Evolutionary conservation across 2,329 filamentous ascomycete genomes (phyloP).

Genomic region (Fusarium camptoceras): DNA sequence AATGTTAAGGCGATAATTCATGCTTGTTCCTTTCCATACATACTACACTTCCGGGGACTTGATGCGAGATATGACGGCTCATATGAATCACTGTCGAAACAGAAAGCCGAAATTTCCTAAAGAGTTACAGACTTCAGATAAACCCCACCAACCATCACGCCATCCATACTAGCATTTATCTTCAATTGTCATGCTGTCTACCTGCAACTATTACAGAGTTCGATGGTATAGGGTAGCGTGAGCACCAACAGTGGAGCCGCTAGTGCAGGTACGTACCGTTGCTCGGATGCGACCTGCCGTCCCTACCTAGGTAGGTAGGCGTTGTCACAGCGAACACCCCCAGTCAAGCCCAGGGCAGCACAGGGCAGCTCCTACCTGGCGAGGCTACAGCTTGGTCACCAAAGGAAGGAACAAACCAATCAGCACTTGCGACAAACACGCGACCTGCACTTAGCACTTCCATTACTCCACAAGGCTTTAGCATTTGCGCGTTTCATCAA

Average conservation of each 20-base stretch:
- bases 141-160: background rate
- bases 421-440: conserved; percentile 29
- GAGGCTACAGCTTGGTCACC: conserved; percentile 21
- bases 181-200: background rate
- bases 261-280: conserved; percentile 9
- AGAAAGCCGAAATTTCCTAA: background rate
- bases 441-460: conserved; percentile 23
- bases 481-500: conserved; percentile 30
- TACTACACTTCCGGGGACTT: too few species aligned
- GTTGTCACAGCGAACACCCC: conserved; percentile 9
- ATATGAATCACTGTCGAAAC: background rate
- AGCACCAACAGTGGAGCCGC: background rate
- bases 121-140: background rate
- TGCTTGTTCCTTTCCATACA: background rate
- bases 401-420: conserved; percentile 14
- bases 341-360: background rate
- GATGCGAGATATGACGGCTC: background rate
- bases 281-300: conserved; percentile 19
- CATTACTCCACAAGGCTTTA: conserved; percentile 37
- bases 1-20: background rate
- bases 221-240: conserved; percentile 7
- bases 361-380: conserved; percentile 13
- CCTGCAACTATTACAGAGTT: background rate
- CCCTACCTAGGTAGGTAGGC: too few species aligned
- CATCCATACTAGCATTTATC: background rate